A percentile compares a stretch with the other conserved stretches of the same genome.
Evolutionary conservation across 345 rosid species (phyloP).

Genomic region (Noccaea caerulescens): DNA sequence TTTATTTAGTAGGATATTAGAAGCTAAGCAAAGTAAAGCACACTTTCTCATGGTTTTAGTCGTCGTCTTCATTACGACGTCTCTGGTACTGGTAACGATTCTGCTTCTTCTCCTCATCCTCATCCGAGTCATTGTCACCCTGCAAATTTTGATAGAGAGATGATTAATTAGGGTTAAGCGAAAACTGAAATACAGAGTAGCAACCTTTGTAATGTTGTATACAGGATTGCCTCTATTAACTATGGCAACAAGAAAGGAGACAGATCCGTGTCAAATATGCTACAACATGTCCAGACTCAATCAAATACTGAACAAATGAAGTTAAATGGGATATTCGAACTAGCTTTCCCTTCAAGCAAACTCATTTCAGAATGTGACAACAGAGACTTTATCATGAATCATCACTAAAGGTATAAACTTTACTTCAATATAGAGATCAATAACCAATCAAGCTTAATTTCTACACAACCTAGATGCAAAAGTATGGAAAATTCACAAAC

Average conservation of each 20-base stretch:
- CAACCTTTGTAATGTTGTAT: too few species aligned
- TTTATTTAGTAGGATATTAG: slow-evolving; percentile 36
- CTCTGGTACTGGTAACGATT: slow-evolving; percentile 55
- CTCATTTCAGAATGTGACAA: background rate
- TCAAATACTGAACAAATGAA: background rate
- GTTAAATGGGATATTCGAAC: background rate
- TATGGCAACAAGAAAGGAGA: background rate
- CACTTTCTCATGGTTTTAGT: slow-evolving; percentile 33
- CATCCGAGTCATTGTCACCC: slow-evolving; percentile 64
- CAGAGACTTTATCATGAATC: background rate
- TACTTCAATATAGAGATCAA: background rate
- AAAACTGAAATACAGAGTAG: background rate
- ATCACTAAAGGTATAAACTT: slow-evolving; percentile 18
- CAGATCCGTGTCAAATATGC: background rate
- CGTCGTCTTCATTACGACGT: slow-evolving; percentile 61
- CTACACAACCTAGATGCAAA: slow-evolving; percentile 10
- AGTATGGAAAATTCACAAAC: background rate
- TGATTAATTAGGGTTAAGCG: slow-evolving; percentile 8
- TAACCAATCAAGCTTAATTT: background rate
- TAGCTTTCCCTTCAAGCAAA: background rate
- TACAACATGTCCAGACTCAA: background rate
- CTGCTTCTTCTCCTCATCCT: slow-evolving; percentile 58
- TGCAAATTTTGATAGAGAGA: slow-evolving; percentile 37
- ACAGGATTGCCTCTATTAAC: background rate
- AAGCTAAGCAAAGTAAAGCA: slow-evolving; percentile 21